Conservation (phyloP, 495 filamentous ascomycete species). For the Penicillium egyptiacum region DNA sequence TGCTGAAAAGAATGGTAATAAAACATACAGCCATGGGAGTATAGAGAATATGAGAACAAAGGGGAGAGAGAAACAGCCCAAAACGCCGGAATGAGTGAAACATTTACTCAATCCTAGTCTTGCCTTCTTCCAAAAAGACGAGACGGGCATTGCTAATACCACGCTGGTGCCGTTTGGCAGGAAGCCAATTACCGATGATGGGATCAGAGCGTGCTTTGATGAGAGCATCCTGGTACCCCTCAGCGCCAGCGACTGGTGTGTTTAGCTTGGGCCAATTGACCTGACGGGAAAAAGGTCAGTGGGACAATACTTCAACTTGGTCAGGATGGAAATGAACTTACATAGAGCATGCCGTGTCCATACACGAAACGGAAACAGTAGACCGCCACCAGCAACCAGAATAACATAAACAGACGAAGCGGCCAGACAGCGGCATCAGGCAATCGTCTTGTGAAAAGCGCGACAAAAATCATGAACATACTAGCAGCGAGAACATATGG, state of each 20-base stretch:
- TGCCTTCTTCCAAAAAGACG: slow-evolving; percentile 86
- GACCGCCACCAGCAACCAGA: slow-evolving; percentile 66
- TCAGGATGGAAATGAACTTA: slow-evolving; percentile 53
- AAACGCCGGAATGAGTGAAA: background rate
- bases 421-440: slow-evolving; percentile 73
- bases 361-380: slow-evolving; percentile 75
- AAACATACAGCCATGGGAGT: slow-evolving; percentile 29
- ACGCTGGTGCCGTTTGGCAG: slow-evolving; percentile 62
- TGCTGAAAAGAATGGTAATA: slow-evolving; percentile 16
- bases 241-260: slow-evolving; percentile 75
- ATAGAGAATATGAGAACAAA: slow-evolving; percentile 17
- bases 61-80: slow-evolving; percentile 2
- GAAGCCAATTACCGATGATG: slow-evolving; percentile 70
- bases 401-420: slow-evolving; percentile 70
- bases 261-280: slow-evolving; percentile 98
- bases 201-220: slow-evolving; percentile 71
- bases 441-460: slow-evolving; percentile 64
- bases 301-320: background rate
- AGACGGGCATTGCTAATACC: slow-evolving; percentile 76
- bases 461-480: slow-evolving; percentile 82
- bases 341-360: slow-evolving; percentile 85
- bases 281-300: slow-evolving; percentile 39
- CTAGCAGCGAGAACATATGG: slow-evolving; percentile 89
- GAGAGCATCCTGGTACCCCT: slow-evolving; percentile 87
- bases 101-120: slow-evolving; percentile 85